Base-by-base conservation (phyloP, 805 yeast species). In the Teunomyces barrocoloradensis region DNA sequence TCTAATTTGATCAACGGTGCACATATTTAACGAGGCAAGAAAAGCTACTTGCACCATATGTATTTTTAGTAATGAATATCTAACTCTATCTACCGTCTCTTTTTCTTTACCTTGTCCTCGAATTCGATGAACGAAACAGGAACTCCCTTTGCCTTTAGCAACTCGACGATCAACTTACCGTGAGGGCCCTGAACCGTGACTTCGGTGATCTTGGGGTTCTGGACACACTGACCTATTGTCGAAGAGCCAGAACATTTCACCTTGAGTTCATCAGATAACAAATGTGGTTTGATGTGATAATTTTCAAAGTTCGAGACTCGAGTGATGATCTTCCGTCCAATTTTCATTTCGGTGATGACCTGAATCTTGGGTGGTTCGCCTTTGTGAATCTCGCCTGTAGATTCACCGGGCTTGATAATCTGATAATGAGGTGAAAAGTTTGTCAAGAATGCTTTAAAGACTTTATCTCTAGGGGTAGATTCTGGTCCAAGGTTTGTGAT, bases 111-210 rank as follows among this genome's bases (percentile, higher is more conserved):
- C 57, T 82, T 85, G 56, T 87, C 87, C 47, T 78, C 82, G 48
- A 80, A 77, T 20, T 76, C 78, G 13, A 92, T 82, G 84, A 85
- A 87, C 13, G 75, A 63, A 3, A 76, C 62, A 20, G 85, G 84
- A 21, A 92, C 66, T 0, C 96, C 96, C 48, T 81, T 71, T 4
- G 68, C 69, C 38, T 69, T 75, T 48, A 91, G 66, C 39, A 84
- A 62, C 2, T 82, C 84, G n/a, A 75, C 68, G 9, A 86, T 80
- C 0, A 76, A 63, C 41, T 80, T 77, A 20, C 82, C 82, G 61
- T 92, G 98, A 2, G 92, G 87, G 0, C 99, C 99, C 68, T 94
- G 98, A 2, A 94, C 96, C 41, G 82, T 77, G 3, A 94, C 89
- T 57, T 88, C 95, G 35, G 74, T 64, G 0, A 77, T 58, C 33